Conservation (phyloP, 1,284 basidiomycete genomes). For the Pseudozyma sp. region DNA sequence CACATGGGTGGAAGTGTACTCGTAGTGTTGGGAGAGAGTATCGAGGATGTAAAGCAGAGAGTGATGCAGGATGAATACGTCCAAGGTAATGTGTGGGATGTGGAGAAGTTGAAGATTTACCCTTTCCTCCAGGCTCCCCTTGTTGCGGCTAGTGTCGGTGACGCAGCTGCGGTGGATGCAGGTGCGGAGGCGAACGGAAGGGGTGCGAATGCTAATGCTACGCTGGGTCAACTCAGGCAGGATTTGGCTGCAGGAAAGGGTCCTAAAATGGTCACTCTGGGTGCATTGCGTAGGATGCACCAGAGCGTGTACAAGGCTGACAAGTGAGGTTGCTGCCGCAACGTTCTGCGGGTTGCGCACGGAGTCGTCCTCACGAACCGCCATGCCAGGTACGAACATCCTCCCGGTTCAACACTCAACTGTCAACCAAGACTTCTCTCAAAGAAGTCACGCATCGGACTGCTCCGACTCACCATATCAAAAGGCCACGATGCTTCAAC, state of each 20-base stretch:
- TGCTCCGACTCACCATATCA: no score
- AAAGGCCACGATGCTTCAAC: no score
- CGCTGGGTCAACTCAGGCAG: conserved; percentile 46
- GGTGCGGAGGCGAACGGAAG: neutral
- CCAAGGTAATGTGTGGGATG: conserved; percentile 49
- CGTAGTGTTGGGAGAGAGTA: conserved; percentile 53
- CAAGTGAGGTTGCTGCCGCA: conserved; percentile 7
- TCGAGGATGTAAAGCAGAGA: conserved; percentile 46
- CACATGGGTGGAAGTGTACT: conserved; percentile 50
- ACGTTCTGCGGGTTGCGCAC: neutral
- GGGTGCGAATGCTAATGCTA: conserved; percentile 25
- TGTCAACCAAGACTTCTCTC: no score
- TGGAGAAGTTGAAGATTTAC: conserved; percentile 43
- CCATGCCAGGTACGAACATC: neutral
- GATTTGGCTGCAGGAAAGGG: conserved; percentile 45
- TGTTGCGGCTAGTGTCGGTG: neutral
- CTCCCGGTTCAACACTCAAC: no score
- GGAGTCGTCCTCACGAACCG: neutral
- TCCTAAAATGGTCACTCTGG: conserved; percentile 41
- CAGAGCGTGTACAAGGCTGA: conserved; percentile 13
- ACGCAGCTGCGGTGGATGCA: conserved; percentile 1
- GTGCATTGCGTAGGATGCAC: conserved; percentile 46
- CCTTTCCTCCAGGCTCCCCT: conserved; percentile 55
- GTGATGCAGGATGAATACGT: conserved; percentile 56
- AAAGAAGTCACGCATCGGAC: no score